Percentiles rank a stretch among this genome's conserved stretches.
Conservation (phyloP, 805 yeast species). For the Tetrapisispora arboricola region DNA sequence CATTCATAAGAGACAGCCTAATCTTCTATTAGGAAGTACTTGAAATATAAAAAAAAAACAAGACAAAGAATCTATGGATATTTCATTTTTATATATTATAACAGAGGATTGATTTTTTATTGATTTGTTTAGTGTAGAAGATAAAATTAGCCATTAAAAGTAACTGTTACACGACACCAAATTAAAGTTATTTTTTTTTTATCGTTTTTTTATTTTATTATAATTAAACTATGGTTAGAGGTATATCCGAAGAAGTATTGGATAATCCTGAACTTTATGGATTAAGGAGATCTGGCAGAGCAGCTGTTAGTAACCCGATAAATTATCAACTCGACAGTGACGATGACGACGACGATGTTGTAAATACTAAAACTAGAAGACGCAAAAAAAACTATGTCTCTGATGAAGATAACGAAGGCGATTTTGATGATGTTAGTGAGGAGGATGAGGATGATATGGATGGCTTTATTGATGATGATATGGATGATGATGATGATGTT, state of each 20-base stretch:
- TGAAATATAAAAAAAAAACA: too few species aligned
- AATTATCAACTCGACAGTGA: conserved; percentile 16
- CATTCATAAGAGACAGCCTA: too few species aligned
- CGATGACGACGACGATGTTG: conserved; percentile 26
- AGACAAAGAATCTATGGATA: too few species aligned
- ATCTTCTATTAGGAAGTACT: too few species aligned
- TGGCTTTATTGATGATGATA: conserved; percentile 16
- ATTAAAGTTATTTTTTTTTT: too few species aligned
- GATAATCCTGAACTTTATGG: conserved; percentile 79
- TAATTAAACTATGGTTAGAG: conserved; percentile 11
- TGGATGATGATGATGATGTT: conserved; percentile 20
- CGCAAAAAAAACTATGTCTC: conserved; percentile 18
- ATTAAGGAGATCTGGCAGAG: conserved; percentile 63
- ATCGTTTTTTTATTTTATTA: too few species aligned
- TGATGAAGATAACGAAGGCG: conserved; percentile 23
- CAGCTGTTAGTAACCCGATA: conserved; percentile 32
- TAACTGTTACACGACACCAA: too few species aligned
- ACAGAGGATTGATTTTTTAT: too few species aligned
- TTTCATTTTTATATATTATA: too few species aligned
- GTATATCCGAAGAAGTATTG: conserved; percentile 44
- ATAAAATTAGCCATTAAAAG: too few species aligned
- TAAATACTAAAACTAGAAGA: conserved; percentile 5
- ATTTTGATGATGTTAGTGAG: conserved; percentile 15
- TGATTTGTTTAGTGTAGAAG: too few species aligned
- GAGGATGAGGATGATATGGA: conserved; percentile 24